A percentile compares a stretch with the other conserved stretches of the same genome.
Conservation (phyloP, 306 rosid genomes). For the Glycine latifolia region DNA sequence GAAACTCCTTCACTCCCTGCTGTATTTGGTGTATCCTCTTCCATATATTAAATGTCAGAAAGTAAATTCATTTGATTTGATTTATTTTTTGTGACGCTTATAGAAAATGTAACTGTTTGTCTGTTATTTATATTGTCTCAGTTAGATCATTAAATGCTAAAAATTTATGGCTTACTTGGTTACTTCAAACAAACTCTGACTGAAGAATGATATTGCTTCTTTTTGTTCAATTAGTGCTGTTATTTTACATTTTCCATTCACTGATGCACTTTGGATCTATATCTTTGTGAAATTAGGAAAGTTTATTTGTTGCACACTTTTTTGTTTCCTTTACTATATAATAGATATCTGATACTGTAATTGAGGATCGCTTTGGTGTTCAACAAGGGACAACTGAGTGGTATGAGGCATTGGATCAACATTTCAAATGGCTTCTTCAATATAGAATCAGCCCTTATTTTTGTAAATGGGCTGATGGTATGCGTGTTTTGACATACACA, state of each 20-base stretch:
- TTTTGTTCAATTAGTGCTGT: not conserved
- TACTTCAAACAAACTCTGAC: constrained; percentile 10
- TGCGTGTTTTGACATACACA: constrained; percentile 97
- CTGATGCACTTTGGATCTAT: constrained; percentile 22
- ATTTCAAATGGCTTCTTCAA: constrained; percentile 99
- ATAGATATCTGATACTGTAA: constrained; percentile 97
- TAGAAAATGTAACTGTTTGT: not conserved
- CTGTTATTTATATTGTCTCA: constrained; percentile 24
- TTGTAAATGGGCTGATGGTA: constrained; percentile 97
- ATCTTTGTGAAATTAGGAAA: constrained; percentile 37
- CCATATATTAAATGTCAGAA: constrained; percentile 26
- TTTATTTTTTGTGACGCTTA: constrained; percentile 6
- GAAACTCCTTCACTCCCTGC: constrained; percentile 98
- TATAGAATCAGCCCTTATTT: constrained; percentile 97
- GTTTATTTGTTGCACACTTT: constrained; percentile 27
- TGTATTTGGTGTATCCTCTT: constrained; percentile 93
- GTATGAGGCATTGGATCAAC: constrained; percentile 87
- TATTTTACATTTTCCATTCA: constrained; percentile 37
- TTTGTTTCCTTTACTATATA: constrained; percentile 57
- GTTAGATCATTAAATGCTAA: constrained; percentile 13
- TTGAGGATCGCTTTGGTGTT: constrained; percentile 94
- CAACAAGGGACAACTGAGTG: constrained; percentile 87
- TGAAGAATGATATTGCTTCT: constrained; percentile 3
- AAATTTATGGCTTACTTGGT: constrained; percentile 15
- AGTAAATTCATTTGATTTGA: constrained; percentile 7